Base-by-base conservation (phyloP, 2,329 filamentous ascomycete species). In the Aspergillus floridensis region DNA sequence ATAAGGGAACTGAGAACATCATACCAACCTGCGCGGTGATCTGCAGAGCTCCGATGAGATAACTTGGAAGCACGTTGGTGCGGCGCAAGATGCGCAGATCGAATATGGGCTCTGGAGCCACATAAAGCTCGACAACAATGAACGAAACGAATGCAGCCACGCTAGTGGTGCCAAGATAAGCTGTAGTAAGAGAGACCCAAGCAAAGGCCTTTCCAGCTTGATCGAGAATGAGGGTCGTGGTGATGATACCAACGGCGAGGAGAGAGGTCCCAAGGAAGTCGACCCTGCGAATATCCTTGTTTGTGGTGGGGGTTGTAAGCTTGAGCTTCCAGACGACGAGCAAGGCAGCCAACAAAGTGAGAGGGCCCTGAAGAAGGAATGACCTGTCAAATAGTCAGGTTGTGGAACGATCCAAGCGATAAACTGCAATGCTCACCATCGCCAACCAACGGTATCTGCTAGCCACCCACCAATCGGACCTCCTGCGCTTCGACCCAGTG, bases 1-100 rank as follows among this genome's bases (percentile, higher is more conserved):
- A 91, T 0, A 91, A 72, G 0, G 88, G 88, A 0, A 90, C 82
- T 0, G 82, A 81, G 56, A 86, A 87, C 83, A 90, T 86, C 68
- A 87, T 78, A 74, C 80, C 82, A 8, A 86, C 71, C 66, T 91
- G 88, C 0, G 86, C 84, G 1, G 80, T 79, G 0, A 78, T 74
- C 62, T 89, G 86, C 0, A 83, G 73, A 2, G 77, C 74, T 22
- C 80, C 77, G 41, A 87, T 82, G 0, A 70, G 29, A 35, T 74
- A 75, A 49, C 70, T 71, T 1, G 63, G 29, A 0, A 67, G 54
- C 10, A 74, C 70, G 16, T 74, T 75, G 3, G 67, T 66, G 12
- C 66, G 63, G 11, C 65, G 62, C 8, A 77, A 64, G n/a, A 77
- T 72, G 1, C 68, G 66, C 1, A 77, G 62, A 16, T 71, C 66